Evolutionary conservation across 2,329 filamentous ascomycete genomes (phyloP), one percentile per base, ranked within the genome.

Genomic region (Ilyonectria destructans): DNA sequence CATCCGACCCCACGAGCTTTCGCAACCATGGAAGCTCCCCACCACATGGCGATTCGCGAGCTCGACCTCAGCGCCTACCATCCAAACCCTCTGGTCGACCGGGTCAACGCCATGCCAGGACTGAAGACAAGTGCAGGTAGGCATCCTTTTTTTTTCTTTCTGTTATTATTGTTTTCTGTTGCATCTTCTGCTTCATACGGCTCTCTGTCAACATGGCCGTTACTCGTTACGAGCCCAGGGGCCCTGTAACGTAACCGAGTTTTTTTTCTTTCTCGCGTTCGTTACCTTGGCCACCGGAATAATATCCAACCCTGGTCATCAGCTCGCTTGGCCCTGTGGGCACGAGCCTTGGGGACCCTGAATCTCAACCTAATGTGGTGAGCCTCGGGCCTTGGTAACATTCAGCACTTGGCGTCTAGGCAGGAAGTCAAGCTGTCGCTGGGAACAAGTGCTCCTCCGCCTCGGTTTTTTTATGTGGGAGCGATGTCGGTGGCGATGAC

Each of bases 41-140:
- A 82, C 77, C 80, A 81, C 72, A 73, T 75, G 62, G 74, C 74
- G 46, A 80, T 86, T 74, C 81, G 83, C 72, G 85, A 87, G 82
- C 83, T 88, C 71, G 83, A 88, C 73, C 77, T 89, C 73, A 84
- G 84, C 70, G 80, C 82, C 62, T 85, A 82, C 68, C 80, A 84
- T 63, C 80, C 83, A 51, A 84, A 82, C 71, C 85, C 85, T 57
- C 83, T 89, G 71, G 84, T 85, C 62, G 85, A 88, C 77, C 84
- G 83, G 73, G 84, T 90, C 79, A 89, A 86, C 77, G 82, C 85
- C 46, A 85, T 90, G 48, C 88, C 88, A 3, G 88, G 85, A 35
- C 80, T 90, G 61, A 89, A 86, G 76, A 89, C 87, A 69, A 90
- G 88, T 77, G 85, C 88, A 77, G 88, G 88, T 90, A 79, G 86